phyloP scores from a whole-genome alignment of 257 asterid species.

The Plectranthus barbatus region DNA sequence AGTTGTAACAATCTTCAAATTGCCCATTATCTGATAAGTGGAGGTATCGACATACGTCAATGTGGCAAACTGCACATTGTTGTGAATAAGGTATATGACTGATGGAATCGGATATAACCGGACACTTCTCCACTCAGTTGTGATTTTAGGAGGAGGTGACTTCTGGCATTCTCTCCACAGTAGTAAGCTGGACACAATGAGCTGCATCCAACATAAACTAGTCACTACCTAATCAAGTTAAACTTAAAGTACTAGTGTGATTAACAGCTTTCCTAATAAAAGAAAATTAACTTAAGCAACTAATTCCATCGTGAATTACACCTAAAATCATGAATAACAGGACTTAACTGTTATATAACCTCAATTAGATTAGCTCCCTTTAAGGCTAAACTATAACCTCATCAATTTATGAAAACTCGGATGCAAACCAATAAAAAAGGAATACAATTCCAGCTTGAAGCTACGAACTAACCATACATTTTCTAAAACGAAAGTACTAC shows the following conservation, averaged over 20 bases:
- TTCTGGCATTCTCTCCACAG: conserved; percentile 75
- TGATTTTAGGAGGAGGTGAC: conserved; percentile 75
- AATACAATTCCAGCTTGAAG: not conserved
- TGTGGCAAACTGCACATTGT: conserved; percentile 97
- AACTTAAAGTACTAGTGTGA: not conserved
- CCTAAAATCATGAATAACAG: not conserved
- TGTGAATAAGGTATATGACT: conserved; percentile 89
- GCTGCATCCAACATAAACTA: conserved; percentile 43
- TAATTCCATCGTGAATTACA: not conserved
- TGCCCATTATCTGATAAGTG: conserved; percentile 94
- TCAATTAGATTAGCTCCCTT: not conserved
- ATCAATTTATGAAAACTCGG: not conserved
- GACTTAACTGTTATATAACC: not conserved
- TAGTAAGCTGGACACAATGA: conserved; percentile 63
- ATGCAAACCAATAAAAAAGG: not conserved
- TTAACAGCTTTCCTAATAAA: not conserved
- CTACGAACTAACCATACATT: not conserved
- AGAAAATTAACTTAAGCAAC: not conserved
- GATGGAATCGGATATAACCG: conserved; percentile 85
- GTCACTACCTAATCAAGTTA: not conserved
- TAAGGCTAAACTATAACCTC: not conserved
- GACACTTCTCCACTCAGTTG: conserved; percentile 76
- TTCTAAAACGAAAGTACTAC: conserved; percentile 22
- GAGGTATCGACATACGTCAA: conserved; percentile 92
- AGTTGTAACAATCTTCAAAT: conserved; percentile 90